A percentile compares a stretch with the other conserved stretches of the same genome.
Conservation (phyloP, 2,329 filamentous ascomycete species). For the Alternaria brassicicola region DNA sequence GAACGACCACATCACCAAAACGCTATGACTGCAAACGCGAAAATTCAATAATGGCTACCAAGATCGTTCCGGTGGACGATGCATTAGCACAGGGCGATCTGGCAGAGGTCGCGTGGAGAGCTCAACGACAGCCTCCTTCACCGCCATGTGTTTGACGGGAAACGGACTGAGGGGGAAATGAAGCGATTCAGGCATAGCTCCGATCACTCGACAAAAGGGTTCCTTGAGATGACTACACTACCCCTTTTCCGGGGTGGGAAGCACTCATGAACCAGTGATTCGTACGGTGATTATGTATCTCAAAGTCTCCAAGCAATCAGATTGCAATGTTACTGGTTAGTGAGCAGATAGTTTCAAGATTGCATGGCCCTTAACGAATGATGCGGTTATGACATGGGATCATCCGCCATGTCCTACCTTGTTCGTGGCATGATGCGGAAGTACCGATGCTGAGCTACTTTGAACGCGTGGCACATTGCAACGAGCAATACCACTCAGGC, state of each 20-base stretch:
- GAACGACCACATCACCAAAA: neutral
- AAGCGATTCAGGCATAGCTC: slow-evolving; percentile 18
- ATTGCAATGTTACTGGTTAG: neutral
- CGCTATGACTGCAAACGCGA: neutral
- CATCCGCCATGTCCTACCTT: neutral
- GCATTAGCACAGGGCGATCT: neutral
- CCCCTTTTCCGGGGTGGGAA: neutral
- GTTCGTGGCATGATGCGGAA: neutral
- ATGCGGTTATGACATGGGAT: neutral
- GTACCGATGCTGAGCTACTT: neutral
- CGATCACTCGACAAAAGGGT: slow-evolving; percentile 1
- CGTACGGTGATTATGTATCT: slow-evolving; percentile 4
- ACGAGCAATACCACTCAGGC: neutral
- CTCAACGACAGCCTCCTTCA: neutral
- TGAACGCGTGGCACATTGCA: neutral
- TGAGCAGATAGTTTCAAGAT: neutral
- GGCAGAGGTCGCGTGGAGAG: neutral
- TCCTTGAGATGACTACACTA: slow-evolving; percentile 1
- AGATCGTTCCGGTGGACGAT: neutral
- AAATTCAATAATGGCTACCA: neutral
- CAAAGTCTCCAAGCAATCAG: neutral
- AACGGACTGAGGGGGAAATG: slow-evolving; percentile 23
- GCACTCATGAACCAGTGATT: slow-evolving; percentile 1
- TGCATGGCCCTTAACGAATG: neutral
- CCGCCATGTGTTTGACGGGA: slow-evolving; percentile 12